Evolutionary conservation across 768 basidiomycete genomes (phyloP), one percentile per base, ranked within the genome.

Genomic region (Xerocomellus intermedius): DNA sequence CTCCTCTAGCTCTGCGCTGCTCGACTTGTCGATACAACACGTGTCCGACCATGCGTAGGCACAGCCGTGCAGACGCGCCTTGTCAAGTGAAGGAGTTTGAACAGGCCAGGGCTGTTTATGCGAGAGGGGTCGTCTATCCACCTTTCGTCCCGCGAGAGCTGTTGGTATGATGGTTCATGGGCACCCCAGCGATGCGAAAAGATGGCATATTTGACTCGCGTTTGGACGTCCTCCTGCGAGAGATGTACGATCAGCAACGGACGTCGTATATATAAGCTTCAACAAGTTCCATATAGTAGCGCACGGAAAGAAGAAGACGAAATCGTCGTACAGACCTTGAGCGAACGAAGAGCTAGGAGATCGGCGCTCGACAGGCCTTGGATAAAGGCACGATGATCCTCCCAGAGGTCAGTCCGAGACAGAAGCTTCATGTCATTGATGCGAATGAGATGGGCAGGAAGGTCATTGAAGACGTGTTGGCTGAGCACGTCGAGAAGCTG

Each of bases 151-250:
- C 8, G 50, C 9, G 26, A 37, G 32, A 59, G 19, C 1, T 54
- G 57, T 37, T 59, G 42, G 16, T 54, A 41, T 2, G 51, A 35
- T 6, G 51, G 58, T 46, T 59, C 58, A 9, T 41, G 42, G 19
- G 58, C 28, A 8, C 51, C 58, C 58, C 51, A 59, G 8, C 58
- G 58, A 28, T 59, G 58, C 22, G 58, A 60, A 19, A 59, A 49
- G 22, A 59, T 45, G n/a, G 59, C 58, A 16, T 60, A 60, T 43
- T 39, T 50, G 44, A 60, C 19, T 7, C 52, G 52, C 6, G 22
- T 24, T 42, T 39, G 43, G 14, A 42, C 38, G 10, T 50, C 48
- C 17, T 60, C 52, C 59, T 60, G 39, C 6, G 17, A 54, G 4
- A 26, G 38, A 37, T 24, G 33, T 16, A 14, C 7, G 19, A 24